Evolutionary conservation across 805 yeast species (phyloP), one percentile per base, ranked within the genome.

Genomic region (Candida chilensis): DNA sequence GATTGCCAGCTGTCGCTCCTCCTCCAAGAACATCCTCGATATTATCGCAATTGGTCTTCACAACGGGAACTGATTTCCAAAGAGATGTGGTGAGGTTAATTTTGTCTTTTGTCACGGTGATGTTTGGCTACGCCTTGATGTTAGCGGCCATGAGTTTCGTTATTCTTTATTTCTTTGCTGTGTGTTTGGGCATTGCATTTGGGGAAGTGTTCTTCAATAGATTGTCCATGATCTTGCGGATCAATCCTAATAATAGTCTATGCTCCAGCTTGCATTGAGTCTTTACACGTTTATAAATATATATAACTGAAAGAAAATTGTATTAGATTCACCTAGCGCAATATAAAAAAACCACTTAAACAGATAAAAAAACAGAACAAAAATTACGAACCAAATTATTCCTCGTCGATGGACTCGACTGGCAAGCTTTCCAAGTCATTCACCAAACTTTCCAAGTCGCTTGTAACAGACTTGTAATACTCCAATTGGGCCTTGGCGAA

Each of bases 141-240:
- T 64, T 82, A 56, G 87, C 76, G 11, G 80, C 81, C 5, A 82
- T 82, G 94, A 63, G 80, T 24, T 81, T 63, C 47, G 67, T 79
- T 6, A 40, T 79, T 27, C 54, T 74, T 1, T 82, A 82, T 40
- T 78, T 82, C 50, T 82, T 82, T 53, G 90, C 84, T 2, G 76
- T 79, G 18, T 71, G 78, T 12, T 42, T 76, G 12, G 94, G 94
- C 8, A 56, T 79, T 35, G 67, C 87, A 1, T 56, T 79, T 33
- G 84, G 85, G 21, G 83, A 81, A 42, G 72, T 81, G 27, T 67
- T 73, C 42, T 79, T 78, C 52, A 78, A 78, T 40, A 70, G 83
- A 48, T 49, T 75, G 28, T 46, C 70, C 16, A 65, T 58, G 20
- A 57, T 54, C 5, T 22, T 57, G 28, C 51, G 47, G 12, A 42